Evolutionary conservation across 2,329 filamentous ascomycete species (phyloP).

Genomic region (Lachnellula occidentalis): DNA sequence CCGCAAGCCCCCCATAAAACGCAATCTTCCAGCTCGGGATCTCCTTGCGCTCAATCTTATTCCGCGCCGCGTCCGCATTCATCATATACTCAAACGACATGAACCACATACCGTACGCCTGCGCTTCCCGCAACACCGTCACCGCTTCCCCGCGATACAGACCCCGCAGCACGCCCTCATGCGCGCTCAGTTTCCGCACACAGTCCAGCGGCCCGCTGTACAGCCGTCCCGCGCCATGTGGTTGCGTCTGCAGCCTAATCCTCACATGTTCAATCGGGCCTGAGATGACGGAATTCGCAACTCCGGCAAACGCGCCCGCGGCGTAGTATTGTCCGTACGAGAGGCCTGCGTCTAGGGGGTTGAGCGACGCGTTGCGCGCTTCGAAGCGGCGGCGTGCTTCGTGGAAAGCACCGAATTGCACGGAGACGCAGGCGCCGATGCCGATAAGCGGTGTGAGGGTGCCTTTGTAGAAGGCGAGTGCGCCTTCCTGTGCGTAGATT

Average conservation of each 20-base stretch:
- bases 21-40: slow-evolving; percentile 83
- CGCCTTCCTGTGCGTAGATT: slow-evolving; percentile 84
- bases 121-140: slow-evolving; percentile 81
- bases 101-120: slow-evolving; percentile 96
- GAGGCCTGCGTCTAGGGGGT: slow-evolving; percentile 41
- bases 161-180: slow-evolving; percentile 62
- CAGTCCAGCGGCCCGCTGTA: slow-evolving; percentile 88
- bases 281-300: slow-evolving; percentile 84
- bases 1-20: slow-evolving; percentile 85
- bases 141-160: slow-evolving; percentile 85
- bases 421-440: slow-evolving; percentile 95
- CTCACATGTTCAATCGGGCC: slow-evolving; percentile 94
- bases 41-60: slow-evolving; percentile 67
- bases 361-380: slow-evolving; percentile 53
- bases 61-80: slow-evolving; percentile 79
- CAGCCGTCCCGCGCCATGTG: slow-evolving; percentile 72
- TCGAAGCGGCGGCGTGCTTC: slow-evolving; percentile 84
- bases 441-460: slow-evolving; percentile 91
- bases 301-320: slow-evolving; percentile 84
- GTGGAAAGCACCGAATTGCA: slow-evolving; percentile 98
- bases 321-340: slow-evolving; percentile 84
- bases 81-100: slow-evolving; percentile 92
- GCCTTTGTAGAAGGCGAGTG: slow-evolving; percentile 95
- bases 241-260: slow-evolving; percentile 93
- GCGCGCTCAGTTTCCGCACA: slow-evolving; percentile 70